Percentiles rank a stretch among this genome's conserved stretches.
Conservation (phyloP, 2,329 filamentous ascomycete species). For the Berkeleyomyces rouxiae region DNA sequence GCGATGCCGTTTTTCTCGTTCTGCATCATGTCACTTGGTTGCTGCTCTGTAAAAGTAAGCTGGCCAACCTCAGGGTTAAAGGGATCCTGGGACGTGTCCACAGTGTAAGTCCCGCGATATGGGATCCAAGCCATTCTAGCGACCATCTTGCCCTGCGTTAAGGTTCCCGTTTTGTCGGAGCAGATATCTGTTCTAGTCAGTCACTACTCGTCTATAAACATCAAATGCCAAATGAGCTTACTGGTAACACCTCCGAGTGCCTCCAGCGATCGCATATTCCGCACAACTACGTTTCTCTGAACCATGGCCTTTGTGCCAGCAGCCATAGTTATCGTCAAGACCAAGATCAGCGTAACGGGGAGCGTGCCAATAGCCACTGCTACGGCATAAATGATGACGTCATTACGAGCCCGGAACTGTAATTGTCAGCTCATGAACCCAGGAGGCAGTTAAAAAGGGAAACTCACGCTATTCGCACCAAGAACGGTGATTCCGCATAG, state of each 20-base stretch:
- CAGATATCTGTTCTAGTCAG: conserved; percentile 31
- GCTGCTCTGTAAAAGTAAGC: conserved; percentile 17
- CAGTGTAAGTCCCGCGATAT: conserved; percentile 33
- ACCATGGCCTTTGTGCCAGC: conserved; percentile 37
- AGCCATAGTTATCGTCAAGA: conserved; percentile 44
- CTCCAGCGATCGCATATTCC: conserved; percentile 47
- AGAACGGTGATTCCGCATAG: conserved; percentile 53
- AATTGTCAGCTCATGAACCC: too few relatives aligned
- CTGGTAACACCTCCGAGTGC: conserved; percentile 49
- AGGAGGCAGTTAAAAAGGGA: too few relatives aligned
- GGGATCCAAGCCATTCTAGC: conserved; percentile 44
- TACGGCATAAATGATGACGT: conserved; percentile 41
- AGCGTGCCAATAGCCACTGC: conserved; percentile 33
- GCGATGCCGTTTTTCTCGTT: conserved; percentile 19
- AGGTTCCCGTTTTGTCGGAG: conserved; percentile 53
- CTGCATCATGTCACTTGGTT: conserved; percentile 23
- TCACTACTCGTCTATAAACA: too few relatives aligned
- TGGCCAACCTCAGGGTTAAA: conserved; percentile 43
- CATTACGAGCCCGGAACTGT: conserved; percentile 31
- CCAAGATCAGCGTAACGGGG: conserved; percentile 30
- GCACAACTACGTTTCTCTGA: conserved; percentile 42
- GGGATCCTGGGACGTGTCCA: conserved; percentile 39
- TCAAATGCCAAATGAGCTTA: too few relatives aligned
- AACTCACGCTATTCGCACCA: conserved; percentile 32
- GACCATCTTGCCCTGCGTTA: conserved; percentile 51